Percentiles rank a stretch among this genome's conserved stretches.
Evolutionary conservation across 441 rosid genomes (phyloP).

Genomic region (Euphorbia corollata): DNA sequence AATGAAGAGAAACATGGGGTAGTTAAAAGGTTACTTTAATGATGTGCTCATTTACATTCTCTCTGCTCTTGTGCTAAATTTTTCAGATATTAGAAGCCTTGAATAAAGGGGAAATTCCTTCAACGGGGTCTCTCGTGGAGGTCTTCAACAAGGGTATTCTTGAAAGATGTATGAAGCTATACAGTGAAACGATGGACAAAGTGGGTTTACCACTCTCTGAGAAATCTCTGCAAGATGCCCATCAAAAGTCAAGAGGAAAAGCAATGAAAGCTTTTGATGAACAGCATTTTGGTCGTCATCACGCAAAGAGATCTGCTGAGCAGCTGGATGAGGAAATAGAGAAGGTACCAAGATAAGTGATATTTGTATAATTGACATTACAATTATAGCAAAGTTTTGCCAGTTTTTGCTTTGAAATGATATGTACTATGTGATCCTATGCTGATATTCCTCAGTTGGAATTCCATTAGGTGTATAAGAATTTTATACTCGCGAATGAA

Average conservation of each 20-base stretch:
- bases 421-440: conserved; percentile 14
- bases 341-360: conserved; percentile 48
- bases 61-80: conserved; percentile 15
- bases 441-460: conserved; percentile 18
- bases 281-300: conserved; percentile 91
- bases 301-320: conserved; percentile 70
- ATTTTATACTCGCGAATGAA: conserved; percentile 62
- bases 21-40: conserved; percentile 1
- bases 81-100: conserved; percentile 91
- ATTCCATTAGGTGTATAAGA: conserved; percentile 52
- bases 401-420: not conserved
- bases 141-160: conserved; percentile 88
- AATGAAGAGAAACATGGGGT: not conserved
- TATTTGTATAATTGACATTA: not conserved
- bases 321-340: conserved; percentile 72
- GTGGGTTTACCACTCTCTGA: conserved; percentile 59
- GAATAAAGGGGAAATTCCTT: conserved; percentile 98
- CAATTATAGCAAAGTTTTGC: not conserved
- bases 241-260: conserved; percentile 48
- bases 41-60: conserved; percentile 15
- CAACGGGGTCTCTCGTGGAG: conserved; percentile 97
- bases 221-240: conserved; percentile 56
- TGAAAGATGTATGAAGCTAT: conserved; percentile 74
- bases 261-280: conserved; percentile 66
- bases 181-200: conserved; percentile 57